Evolutionary conservation across 2,329 filamentous ascomycete genomes (phyloP).

Genomic region (Orbilia quercus): DNA sequence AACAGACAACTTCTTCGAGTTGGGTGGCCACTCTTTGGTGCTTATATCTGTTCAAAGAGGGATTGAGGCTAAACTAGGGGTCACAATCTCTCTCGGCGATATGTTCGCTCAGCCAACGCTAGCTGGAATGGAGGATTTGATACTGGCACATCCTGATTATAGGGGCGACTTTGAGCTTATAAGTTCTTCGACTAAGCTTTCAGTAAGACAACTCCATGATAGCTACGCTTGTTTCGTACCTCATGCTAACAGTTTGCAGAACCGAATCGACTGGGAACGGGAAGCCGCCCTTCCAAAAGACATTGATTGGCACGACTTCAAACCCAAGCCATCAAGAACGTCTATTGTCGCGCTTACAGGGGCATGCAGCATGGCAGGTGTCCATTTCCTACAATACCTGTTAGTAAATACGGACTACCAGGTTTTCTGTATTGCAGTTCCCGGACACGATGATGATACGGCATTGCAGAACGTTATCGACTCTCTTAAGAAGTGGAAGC

Average conservation of each 20-base stretch:
- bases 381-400: slow-evolving; percentile 21
- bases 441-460: slow-evolving; percentile 15
- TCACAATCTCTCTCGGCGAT: slow-evolving; percentile 29
- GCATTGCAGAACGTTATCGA: slow-evolving; percentile 19
- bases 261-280: slow-evolving; percentile 27
- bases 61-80: slow-evolving; percentile 15
- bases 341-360: slow-evolving; percentile 29
- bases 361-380: slow-evolving; percentile 26
- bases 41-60: slow-evolving; percentile 23
- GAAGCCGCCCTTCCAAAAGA: slow-evolving; percentile 27
- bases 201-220: slow-evolving; percentile 11
- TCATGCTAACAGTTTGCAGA: slow-evolving; percentile 10
- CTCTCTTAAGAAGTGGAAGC: slow-evolving; percentile 28
- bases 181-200: slow-evolving; percentile 4
- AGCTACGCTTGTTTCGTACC: background rate
- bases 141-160: slow-evolving; percentile 24
- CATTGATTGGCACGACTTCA: slow-evolving; percentile 13
- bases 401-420: slow-evolving; percentile 24
- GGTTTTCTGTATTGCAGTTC: slow-evolving; percentile 32
- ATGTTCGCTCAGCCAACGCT: slow-evolving; percentile 32
- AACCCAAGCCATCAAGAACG: background rate
- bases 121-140: slow-evolving; percentile 25
- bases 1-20: slow-evolving; percentile 32
- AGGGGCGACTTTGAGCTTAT: slow-evolving; percentile 32
- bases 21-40: slow-evolving; percentile 31